phyloP scores from a whole-genome alignment of 805 yeast genomes.

The Schwanniomyces pseudopolymorphus region DNA sequence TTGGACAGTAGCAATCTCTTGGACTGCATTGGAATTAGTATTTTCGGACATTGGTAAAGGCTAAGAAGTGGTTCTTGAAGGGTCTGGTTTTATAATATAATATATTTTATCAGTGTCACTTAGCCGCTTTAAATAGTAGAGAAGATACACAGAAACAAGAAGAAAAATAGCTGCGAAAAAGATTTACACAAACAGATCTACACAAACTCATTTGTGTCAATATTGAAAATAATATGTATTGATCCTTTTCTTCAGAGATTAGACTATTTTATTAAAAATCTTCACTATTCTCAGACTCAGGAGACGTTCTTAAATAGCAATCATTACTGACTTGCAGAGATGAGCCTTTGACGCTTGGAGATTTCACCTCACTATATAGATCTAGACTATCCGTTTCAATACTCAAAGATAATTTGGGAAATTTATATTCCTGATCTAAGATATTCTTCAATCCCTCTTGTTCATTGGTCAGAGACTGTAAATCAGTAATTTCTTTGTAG shows the following conservation, averaged over 20 bases:
- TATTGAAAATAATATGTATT: too few species aligned
- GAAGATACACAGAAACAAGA: neutral
- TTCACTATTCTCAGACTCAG: neutral
- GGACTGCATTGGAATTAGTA: neutral
- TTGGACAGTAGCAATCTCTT: neutral
- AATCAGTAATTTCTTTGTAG: too few species aligned
- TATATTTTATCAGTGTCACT: neutral
- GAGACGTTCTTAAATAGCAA: neutral
- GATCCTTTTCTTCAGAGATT: too few species aligned
- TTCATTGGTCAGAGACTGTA: too few species aligned
- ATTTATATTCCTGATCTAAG: too few species aligned
- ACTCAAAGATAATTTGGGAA: neutral
- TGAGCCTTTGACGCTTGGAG: neutral
- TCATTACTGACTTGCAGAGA: neutral
- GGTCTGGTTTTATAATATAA: neutral
- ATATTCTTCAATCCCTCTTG: too few species aligned
- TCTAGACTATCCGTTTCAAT: neutral
- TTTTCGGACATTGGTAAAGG: neutral
- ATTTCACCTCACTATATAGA: neutral
- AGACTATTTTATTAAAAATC: too few species aligned
- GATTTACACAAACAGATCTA: neutral
- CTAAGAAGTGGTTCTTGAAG: conserved; percentile 1
- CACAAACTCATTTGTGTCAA: neutral
- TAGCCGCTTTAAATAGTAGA: neutral
- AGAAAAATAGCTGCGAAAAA: neutral